phyloP scores from a whole-genome alignment of 148 eudicot genomes.

The Salicornia ramosissima region DNA sequence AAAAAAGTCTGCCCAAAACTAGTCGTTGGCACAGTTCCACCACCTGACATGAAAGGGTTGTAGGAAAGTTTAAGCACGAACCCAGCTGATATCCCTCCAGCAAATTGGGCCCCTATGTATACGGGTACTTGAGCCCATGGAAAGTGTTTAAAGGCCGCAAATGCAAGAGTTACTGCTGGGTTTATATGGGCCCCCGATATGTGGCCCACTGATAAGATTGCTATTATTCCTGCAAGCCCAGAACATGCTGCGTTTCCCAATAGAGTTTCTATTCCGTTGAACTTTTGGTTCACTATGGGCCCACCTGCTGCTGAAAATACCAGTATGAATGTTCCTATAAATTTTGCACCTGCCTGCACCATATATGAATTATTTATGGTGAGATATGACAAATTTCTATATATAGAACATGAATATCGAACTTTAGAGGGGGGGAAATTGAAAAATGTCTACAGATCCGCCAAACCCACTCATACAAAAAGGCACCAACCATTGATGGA shows the following conservation, averaged over 20 bases:
- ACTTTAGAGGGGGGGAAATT: too few species aligned
- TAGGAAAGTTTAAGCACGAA: slow-evolving; percentile 35
- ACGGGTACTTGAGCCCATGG: slow-evolving; percentile 40
- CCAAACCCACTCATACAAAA: too few species aligned
- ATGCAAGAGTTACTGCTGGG: slow-evolving; percentile 39
- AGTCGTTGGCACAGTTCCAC: slow-evolving; percentile 31
- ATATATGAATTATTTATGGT: background rate
- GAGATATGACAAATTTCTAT: too few species aligned
- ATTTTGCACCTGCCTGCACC: slow-evolving; percentile 32
- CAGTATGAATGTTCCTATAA: slow-evolving; percentile 38
- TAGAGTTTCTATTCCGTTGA: slow-evolving; percentile 24
- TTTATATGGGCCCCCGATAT: slow-evolving; percentile 42
- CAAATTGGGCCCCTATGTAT: slow-evolving; percentile 27
- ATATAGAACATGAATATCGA: too few species aligned
- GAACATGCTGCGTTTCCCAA: slow-evolving; percentile 42
- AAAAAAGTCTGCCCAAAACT: slow-evolving; percentile 27
- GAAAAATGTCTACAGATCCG: too few species aligned
- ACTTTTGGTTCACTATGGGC: slow-evolving; percentile 39
- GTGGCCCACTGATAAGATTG: slow-evolving; percentile 32
- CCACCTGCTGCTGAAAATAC: slow-evolving; percentile 40
- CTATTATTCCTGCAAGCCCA: slow-evolving; percentile 33
- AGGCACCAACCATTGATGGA: too few species aligned
- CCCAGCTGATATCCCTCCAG: slow-evolving; percentile 27
- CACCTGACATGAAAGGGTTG: slow-evolving; percentile 36
- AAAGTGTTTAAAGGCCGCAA: slow-evolving; percentile 29